Evolutionary conservation across 176 grass and related monocot genomes (phyloP), one percentile per base, ranked within the genome.

Genomic region (maize (Zea mays)): DNA sequence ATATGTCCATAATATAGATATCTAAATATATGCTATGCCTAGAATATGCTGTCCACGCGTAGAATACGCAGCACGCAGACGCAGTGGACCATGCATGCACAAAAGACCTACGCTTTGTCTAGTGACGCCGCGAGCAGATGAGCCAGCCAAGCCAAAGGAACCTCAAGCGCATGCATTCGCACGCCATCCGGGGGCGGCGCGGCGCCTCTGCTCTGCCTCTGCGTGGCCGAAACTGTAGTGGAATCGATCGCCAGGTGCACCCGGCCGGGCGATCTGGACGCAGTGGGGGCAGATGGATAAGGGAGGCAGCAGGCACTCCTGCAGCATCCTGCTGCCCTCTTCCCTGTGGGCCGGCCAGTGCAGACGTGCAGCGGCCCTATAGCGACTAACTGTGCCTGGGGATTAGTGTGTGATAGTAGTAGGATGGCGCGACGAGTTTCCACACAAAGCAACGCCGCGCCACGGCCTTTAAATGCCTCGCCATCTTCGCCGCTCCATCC

Each of bases 391-490:
- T n/a, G n/a, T n/a, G n/a, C n/a, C n/a, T n/a, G n/a, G n/a, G n/a
- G n/a, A n/a, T n/a, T n/a, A n/a, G n/a, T n/a, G n/a, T n/a, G n/a
- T n/a, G n/a, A n/a, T n/a, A n/a, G n/a, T n/a, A n/a, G 10, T 71
- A 72, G 45, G 55, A 61, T 35, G 58, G 64, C 62, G 44, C 67
- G 35, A 20, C 65, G 42, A 14, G 72, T 77, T 69, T 81, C 81
- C 75, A 48, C 61, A 76, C 73, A n/a, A n/a, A n/a, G n/a, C n/a
- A n/a, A 74, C 40, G 66, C 10, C 52, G 52, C 54, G 13, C 55
- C 71, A 27, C 36, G 67, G 65, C 82, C 79, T 88, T 79, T 77
- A 82, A 79, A 88, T 84, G 71, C 82, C 13, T 51, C 40, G 4
- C 78, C 33, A 36, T 36, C 36, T 60, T 36, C 48, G 20, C 55